phyloP scores from a whole-genome alignment of 208 protist species.

The Acanthamoeba castellanii region DNA sequence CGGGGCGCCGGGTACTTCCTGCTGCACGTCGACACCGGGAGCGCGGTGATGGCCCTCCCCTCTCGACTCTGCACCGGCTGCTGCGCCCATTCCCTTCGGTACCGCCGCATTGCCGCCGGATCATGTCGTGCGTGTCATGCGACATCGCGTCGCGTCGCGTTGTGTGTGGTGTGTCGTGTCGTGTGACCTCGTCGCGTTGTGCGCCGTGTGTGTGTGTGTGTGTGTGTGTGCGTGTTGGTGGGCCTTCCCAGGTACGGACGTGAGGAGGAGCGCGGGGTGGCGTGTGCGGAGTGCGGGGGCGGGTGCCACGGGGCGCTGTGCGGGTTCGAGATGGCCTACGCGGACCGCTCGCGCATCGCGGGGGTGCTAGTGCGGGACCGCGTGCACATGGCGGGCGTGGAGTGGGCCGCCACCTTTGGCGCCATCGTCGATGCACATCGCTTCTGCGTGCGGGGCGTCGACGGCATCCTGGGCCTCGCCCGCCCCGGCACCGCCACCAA shows the following conservation, averaged over 20 bases:
- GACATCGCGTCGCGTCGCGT: too few relatives aligned
- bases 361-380: neutral
- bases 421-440: neutral
- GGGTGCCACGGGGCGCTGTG: neutral
- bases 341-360: neutral
- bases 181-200: too few relatives aligned
- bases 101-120: too few relatives aligned
- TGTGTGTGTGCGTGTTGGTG: too few relatives aligned
- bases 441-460: slow-evolving; percentile 6
- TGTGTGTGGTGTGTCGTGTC: neutral
- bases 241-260: neutral
- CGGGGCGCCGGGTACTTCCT: neutral
- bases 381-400: neutral
- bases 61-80: neutral
- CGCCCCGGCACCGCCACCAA: neutral
- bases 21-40: neutral
- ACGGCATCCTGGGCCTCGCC: neutral
- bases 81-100: neutral
- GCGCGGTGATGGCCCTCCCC: slow-evolving; percentile 14
- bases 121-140: too few relatives aligned
- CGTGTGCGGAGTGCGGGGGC: neutral
- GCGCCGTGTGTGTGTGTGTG: too few relatives aligned
- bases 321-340: neutral
- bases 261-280: neutral
- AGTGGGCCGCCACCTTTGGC: neutral